These are phyloP conservation scores for Sclerotinia trifoliorum DNA, from an alignment of 2,329 filamentous ascomycete species.

Conservation along the genomic window DNA sequence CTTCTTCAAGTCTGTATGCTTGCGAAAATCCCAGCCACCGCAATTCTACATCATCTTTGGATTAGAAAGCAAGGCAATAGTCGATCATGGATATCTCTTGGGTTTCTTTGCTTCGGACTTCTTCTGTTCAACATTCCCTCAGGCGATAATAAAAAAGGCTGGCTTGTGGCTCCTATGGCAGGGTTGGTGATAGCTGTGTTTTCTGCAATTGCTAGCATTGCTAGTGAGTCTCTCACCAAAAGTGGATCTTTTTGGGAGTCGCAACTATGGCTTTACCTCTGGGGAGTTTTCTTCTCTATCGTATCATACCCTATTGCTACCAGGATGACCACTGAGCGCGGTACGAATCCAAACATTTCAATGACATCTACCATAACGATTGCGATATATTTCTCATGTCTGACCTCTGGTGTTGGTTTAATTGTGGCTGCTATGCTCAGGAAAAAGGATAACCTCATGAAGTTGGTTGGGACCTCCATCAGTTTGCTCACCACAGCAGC, in stretches of 20 bases:
- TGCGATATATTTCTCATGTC: slow-evolving; percentile 14
- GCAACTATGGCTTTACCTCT: slow-evolving; percentile 30
- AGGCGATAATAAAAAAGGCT: slow-evolving; percentile 18
- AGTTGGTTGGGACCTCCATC: slow-evolving; percentile 30
- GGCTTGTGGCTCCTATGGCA: slow-evolving; percentile 30
- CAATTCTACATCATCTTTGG: slow-evolving; percentile 32
- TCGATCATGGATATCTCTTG: slow-evolving; percentile 29
- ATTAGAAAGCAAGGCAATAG: slow-evolving; percentile 29
- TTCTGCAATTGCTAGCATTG: slow-evolving; percentile 31
- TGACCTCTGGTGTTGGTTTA: slow-evolving; percentile 23
- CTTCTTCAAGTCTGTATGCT: slow-evolving; percentile 33
- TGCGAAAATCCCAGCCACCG: slow-evolving; percentile 31
- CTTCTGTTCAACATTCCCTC: slow-evolving; percentile 29
- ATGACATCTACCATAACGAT: slow-evolving; percentile 9
- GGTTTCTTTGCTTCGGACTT: slow-evolving; percentile 29
- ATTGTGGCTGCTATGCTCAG: slow-evolving; percentile 29
- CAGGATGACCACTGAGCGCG: background rate
- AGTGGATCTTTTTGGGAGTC: slow-evolving; percentile 31
- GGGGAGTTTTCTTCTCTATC: slow-evolving; percentile 27
- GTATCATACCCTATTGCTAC: slow-evolving; percentile 19
- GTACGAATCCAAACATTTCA: background rate
- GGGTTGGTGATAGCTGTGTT: slow-evolving; percentile 29
- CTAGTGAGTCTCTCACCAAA: slow-evolving; percentile 31
- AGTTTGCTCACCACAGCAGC: slow-evolving; percentile 28
- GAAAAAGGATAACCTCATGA: slow-evolving; percentile 31